These are phyloP conservation scores for Sphagnum fallax DNA, from an alignment of 228 moss, liverwort and hornwort genomes.

Conservation along the genomic window DNA sequence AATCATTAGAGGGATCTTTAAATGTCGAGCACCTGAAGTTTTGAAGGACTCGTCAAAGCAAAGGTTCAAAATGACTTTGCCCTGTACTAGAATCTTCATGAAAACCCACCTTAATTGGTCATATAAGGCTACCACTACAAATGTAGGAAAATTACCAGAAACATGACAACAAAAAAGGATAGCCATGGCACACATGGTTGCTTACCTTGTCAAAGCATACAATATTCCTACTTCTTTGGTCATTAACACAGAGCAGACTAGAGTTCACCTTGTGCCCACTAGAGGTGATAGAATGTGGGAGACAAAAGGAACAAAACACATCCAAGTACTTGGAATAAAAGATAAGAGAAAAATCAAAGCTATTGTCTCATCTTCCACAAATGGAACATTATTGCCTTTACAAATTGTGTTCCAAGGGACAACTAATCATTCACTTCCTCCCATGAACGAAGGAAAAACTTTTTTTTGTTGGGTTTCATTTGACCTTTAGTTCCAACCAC, in stretches of 20 bases:
- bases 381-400: background rate
- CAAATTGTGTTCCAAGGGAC: background rate
- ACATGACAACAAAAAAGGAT: background rate
- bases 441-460: background rate
- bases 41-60: background rate
- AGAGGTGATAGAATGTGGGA: background rate
- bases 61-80: too few relatives aligned
- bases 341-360: background rate
- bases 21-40: background rate
- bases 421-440: background rate
- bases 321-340: background rate
- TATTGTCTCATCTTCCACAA: background rate
- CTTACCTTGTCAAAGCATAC: background rate
- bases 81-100: background rate
- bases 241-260: background rate
- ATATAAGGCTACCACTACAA: background rate
- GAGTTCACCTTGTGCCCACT: background rate
- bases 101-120: background rate
- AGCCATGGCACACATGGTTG: background rate
- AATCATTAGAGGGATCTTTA: background rate
- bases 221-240: background rate
- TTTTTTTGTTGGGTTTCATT: background rate
- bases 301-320: background rate
- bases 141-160: background rate
- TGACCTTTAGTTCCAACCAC: too few relatives aligned